Base-by-base conservation (phyloP, 1,284 basidiomycete genomes). In the Leccinum variabile region DNA sequence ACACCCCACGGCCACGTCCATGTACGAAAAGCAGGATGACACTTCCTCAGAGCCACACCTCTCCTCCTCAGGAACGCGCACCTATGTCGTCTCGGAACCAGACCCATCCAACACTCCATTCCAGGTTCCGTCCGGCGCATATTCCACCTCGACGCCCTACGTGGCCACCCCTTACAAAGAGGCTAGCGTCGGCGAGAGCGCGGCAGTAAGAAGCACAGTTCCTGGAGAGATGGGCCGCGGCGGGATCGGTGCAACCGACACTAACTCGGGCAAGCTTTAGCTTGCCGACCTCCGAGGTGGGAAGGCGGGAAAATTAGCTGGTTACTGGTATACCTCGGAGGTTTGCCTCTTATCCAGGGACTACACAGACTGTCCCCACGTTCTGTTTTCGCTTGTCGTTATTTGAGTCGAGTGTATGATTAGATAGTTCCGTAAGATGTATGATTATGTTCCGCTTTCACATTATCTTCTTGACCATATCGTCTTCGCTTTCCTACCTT, bases 51-150 rank as follows among this genome's bases (percentile, higher is more conserved):
- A 87, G 65, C 81, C 83, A 1, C 70, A 78, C 59, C 22, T 74
- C n/a, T 76, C 80, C 16, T 71, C 75, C 41, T 70, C 76, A 30
- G 82, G 83, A 53, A 76, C 79, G 35, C 83, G 81, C 65, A 85
- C 82, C 61, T 87, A 89, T 69, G 85, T 89, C 66, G 87, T 88
- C 66, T 87, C 86, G 50, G 80, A 87, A 66, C 87, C 87, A 35
- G 86, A 88, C 72, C 79, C 82, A 44, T 77, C 82, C 59, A 70
- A 84, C 62, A 81, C 78, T 53, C 82, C 82, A 28, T 88, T 88
- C 69, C 76, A 81, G 65, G 87, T 90, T 39, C 88, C 88, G 3
- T 82, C 83, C 10, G 88, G 88, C 65, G 88, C 88, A 11, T 90
- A 86, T 75, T 83, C 84, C 59, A 81, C 81, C 56, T 82, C 84